Evolutionary conservation across 768 basidiomycete genomes (phyloP), one percentile per base, ranked within the genome.

Genomic region (Boletus sp.): DNA sequence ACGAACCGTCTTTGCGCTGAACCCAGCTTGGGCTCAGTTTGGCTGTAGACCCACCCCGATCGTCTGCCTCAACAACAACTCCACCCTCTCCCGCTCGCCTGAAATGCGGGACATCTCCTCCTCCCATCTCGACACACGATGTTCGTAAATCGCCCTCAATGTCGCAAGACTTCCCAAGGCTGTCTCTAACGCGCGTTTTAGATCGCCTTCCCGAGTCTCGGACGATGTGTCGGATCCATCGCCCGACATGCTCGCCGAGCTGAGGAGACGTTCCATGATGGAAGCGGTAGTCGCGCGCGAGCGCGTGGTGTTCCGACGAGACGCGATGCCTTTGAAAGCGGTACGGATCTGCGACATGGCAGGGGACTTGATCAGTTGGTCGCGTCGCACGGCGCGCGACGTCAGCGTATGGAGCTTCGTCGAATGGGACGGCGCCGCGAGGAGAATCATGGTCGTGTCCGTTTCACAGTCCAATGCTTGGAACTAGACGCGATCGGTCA

Each of bases 391-490:
- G 1, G 86, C 80, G 8, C 90, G 83, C 28, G 89, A 91, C 3
- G 80, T 82, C 28, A 89, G 68, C 4, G 82, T 68, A 60, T 89
- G 81, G 7, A 89, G 66, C 62, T 86, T 87, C 15, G 81, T 83
- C 12, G 84, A 78, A 65, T 92, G 89, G 2, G 89, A 83, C 0
- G 90, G 90, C 0, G 89, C 81, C 5, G 89, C 89, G 28, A 92
- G 73, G 0, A 92, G 72, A 28, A 92, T 71, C 75, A 92, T 79
- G 0, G 88, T 91, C 10, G 89, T 79, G 61, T 92, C 90, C 4
- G 90, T 92, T 69, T 91, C 87, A 44, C 88, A 80, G 72, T 92
- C 90, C 32, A 92, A 73, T 33, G 79, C 79, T 73, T 89, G 86
- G 78, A 92, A 87, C 90, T 92, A 61, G 35, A 30, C 8, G 5